A percentile compares a stretch with the other conserved stretches of the same genome.
Evolutionary conservation across 306 rosid species (phyloP).

Genomic region (Bauhinia variegata): DNA sequence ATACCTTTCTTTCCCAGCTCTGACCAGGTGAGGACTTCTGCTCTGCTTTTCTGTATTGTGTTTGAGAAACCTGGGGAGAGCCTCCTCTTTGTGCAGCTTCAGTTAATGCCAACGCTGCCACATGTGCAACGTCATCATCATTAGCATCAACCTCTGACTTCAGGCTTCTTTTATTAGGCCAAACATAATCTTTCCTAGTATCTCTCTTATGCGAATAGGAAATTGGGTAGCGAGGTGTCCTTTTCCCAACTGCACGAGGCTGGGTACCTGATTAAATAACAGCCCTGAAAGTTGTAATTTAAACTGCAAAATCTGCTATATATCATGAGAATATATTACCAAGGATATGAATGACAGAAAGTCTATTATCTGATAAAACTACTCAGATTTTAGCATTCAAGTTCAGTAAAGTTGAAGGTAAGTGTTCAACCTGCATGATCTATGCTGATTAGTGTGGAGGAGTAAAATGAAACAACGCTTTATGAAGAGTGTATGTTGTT

Average conservation of each 20-base stretch:
- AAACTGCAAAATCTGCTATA: conserved; percentile 17
- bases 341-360: conserved; percentile 7
- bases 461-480: not conserved
- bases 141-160: conserved; percentile 53
- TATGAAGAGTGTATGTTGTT: not conserved
- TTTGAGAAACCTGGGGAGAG: conserved; percentile 61
- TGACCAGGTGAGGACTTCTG: conserved; percentile 50
- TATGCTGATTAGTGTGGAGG: conserved; percentile 1
- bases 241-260: conserved; percentile 81
- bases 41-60: conserved; percentile 44
- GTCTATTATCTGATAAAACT: too few species aligned
- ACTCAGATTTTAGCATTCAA: too few species aligned
- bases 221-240: conserved; percentile 81
- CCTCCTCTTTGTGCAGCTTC: conserved; percentile 75
- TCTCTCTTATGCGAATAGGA: conserved; percentile 53
- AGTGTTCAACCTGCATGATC: conserved; percentile 14
- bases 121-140: conserved; percentile 63
- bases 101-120: conserved; percentile 60
- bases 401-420: not conserved
- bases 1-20: conserved; percentile 61
- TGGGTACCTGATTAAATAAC: conserved; percentile 52
- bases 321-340: not conserved
- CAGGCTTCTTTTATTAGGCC: conserved; percentile 48
- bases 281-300: conserved; percentile 32
- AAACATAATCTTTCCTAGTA: conserved; percentile 44